phyloP scores from a whole-genome alignment of 2,329 filamentous ascomycete species.

The Lecanoromycetidae sp. region DNA sequence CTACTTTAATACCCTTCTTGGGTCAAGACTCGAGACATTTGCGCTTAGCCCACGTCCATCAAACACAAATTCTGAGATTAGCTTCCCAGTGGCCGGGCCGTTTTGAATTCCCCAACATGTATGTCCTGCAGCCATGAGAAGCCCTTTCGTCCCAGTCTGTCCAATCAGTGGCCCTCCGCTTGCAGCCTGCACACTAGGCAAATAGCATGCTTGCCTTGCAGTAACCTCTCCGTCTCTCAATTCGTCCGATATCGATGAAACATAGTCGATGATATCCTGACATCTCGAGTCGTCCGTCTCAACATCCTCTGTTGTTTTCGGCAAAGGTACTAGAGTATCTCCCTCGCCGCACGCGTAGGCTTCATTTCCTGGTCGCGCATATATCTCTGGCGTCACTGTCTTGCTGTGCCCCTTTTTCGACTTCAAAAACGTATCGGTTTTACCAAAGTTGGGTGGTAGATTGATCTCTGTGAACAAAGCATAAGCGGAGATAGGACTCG shows the following conservation, averaged over 20 bases:
- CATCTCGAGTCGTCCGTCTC: slow-evolving; percentile 63
- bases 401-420: slow-evolving; percentile 45
- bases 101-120: slow-evolving; percentile 98
- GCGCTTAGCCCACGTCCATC: slow-evolving; percentile 60
- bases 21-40: slow-evolving; percentile 54
- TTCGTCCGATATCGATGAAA: slow-evolving; percentile 43
- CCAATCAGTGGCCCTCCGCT: slow-evolving; percentile 67
- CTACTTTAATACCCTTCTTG: slow-evolving; percentile 39
- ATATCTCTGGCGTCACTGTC: slow-evolving; percentile 78
- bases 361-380: slow-evolving; percentile 75
- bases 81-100: slow-evolving; percentile 70
- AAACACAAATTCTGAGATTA: slow-evolving; percentile 68
- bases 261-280: slow-evolving; percentile 74
- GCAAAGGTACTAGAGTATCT: slow-evolving; percentile 62
- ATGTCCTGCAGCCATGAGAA: slow-evolving; percentile 79
- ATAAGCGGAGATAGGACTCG: slow-evolving; percentile 38
- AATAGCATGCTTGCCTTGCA: slow-evolving; percentile 78
- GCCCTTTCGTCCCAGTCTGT: slow-evolving; percentile 55
- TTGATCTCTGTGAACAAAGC: slow-evolving; percentile 68
- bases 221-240: slow-evolving; percentile 58
- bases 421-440: slow-evolving; percentile 36
- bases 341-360: slow-evolving; percentile 92
- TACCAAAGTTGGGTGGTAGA: slow-evolving; percentile 52
- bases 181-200: slow-evolving; percentile 56
- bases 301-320: slow-evolving; percentile 62